phyloP scores from a whole-genome alignment of 2,329 filamentous ascomycete genomes.

The Emergomyces orientalis region DNA sequence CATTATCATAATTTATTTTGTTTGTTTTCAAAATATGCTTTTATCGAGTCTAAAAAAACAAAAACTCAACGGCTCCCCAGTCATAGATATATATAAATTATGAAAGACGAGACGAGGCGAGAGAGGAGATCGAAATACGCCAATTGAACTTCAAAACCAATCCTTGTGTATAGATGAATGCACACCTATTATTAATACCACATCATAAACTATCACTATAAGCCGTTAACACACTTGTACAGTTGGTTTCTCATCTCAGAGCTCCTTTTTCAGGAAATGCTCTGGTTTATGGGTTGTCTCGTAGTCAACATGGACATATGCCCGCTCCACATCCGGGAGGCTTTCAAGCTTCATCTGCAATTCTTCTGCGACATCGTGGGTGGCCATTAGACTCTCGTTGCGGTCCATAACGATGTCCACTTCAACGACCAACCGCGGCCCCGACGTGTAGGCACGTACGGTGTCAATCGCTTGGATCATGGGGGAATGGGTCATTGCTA shows the following conservation, averaged over 20 bases:
- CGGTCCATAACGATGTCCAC: conserved; percentile 93
- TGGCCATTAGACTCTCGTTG: conserved; percentile 59
- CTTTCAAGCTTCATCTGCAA: conserved; percentile 91
- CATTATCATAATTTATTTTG: neutral
- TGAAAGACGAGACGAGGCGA: neutral
- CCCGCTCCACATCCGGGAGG: conserved; percentile 81
- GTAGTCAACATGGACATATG: conserved; percentile 95
- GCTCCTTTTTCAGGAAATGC: conserved; percentile 60
- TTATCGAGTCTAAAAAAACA: neutral
- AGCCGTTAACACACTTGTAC: too few relatives aligned
- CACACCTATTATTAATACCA: neutral
- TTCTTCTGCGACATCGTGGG: conserved; percentile 88
- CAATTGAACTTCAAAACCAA: neutral
- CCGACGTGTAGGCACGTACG: conserved; percentile 85
- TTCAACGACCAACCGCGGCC: conserved; percentile 81
- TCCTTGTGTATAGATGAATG: neutral
- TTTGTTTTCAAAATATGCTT: neutral
- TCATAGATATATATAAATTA: neutral
- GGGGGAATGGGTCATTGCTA: conserved; percentile 74
- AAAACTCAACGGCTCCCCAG: neutral
- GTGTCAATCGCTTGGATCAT: conserved; percentile 82
- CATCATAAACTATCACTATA: neutral
- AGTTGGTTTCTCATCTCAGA: conserved; percentile 29
- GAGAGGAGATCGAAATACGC: neutral
- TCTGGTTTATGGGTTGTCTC: conserved; percentile 94